phyloP scores from a whole-genome alignment of 176 grass and related monocot genomes.

The Aegilops tauschii region DNA sequence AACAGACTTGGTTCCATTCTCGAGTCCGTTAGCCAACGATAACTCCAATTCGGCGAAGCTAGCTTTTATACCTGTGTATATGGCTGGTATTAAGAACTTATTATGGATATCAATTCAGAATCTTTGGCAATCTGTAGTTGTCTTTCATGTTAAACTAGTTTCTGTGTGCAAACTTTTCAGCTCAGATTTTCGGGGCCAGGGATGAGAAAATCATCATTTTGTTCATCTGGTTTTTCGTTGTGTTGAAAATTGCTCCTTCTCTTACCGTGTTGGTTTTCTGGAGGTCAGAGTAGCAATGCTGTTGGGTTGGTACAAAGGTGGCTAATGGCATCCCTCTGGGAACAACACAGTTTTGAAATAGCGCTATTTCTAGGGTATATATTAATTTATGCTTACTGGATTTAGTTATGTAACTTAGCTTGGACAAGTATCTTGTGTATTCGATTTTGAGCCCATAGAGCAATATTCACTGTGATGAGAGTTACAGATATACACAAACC shows the following conservation, averaged over 20 bases:
- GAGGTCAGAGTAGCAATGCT: neutral
- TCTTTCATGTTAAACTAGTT: neutral
- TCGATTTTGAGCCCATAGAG: neutral
- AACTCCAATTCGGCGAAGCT: neutral
- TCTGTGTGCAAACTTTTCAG: neutral
- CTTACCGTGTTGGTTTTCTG: neutral
- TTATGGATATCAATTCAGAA: neutral
- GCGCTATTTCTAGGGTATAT: neutral
- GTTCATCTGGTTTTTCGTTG: neutral
- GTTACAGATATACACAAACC: neutral
- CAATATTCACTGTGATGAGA: neutral
- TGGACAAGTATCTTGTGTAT: neutral
- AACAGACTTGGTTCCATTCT: neutral
- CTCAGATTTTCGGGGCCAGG: neutral
- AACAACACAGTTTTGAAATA: neutral
- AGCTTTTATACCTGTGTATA: neutral
- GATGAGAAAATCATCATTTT: conserved; percentile 4
- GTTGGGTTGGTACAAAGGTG: neutral
- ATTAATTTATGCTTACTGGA: neutral
- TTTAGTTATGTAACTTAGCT: conserved; percentile 1
- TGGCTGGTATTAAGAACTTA: neutral
- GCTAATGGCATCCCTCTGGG: neutral
- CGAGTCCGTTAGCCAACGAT: neutral
- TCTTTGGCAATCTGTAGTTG: neutral
- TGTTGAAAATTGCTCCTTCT: neutral